Evolutionary conservation across 148 eudicot genomes (phyloP), one percentile per base, ranked within the genome.

Genomic region (Drosera capensis): DNA sequence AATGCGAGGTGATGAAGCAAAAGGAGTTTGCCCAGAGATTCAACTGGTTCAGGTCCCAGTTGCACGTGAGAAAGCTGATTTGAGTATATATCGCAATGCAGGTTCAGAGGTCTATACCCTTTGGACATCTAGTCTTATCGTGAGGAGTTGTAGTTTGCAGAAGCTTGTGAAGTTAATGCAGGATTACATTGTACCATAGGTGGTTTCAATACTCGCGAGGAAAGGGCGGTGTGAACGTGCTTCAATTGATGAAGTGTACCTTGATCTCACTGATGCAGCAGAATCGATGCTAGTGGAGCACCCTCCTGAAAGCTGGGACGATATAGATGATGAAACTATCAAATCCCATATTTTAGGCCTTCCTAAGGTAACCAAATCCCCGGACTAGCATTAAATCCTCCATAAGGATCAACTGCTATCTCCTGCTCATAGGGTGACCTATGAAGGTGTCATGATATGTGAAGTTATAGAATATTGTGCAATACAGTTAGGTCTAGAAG

Each of bases 201-300:
- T 88, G 25, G 77, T 88, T 48, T 71, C 97, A 48, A 83, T 88
- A 55, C 94, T 88, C 54, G 55, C 94, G 41, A 71, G 57, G 60
- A 77, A 51, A 60, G 94, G 94, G 51, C 76, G 94, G 34, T 88
- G 97, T 72, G 94, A 88, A 60, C 76, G 94, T 43, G 97, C 97
- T 51, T 88, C 97, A 16, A 88, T 88, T 56, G 97, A 88, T 58
- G 97, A 88, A 70, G 97, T 88, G 25, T 88, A 88, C 71, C 81
- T 88, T 52, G 97, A 88, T 59, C 77, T 88, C 38, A 83, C 97
- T 48, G 86, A 77, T 49, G 86, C 86, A 42, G 92, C 86, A 5
- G 83, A 83, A 59, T 56, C 51, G 40, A 74, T 88, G 92, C 63
- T 88, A 63, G 80, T 73, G 40, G 86, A 83, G 55, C 62, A 51